A percentile compares a stretch with the other conserved stretches of the same genome.
Evolutionary conservation across 768 basidiomycete species (phyloP).

Genomic region (Tricholoma flavovirens): DNA sequence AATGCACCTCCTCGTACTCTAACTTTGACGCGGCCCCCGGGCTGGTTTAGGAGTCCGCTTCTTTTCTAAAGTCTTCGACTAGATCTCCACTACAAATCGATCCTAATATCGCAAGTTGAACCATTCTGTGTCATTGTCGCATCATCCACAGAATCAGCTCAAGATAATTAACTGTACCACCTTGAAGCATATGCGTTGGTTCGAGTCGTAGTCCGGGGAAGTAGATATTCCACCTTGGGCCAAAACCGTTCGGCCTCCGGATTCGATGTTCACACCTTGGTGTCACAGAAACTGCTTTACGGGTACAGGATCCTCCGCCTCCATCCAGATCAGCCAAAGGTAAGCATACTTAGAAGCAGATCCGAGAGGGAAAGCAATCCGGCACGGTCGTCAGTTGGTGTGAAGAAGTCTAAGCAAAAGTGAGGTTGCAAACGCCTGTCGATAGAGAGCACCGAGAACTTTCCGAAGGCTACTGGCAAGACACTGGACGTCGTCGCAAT

Average conservation of each 20-base stretch:
- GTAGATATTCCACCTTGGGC: background rate
- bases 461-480: background rate
- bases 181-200: background rate
- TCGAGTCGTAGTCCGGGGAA: background rate
- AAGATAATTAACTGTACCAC: too few species aligned
- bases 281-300: too few species aligned
- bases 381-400: background rate
- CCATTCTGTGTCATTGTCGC: too few species aligned
- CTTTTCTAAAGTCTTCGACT: too few species aligned
- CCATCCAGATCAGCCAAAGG: background rate
- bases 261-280: too few species aligned
- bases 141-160: too few species aligned
- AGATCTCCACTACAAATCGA: too few species aligned
- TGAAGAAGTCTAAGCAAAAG: background rate
- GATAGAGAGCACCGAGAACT: background rate
- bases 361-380: background rate
- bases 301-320: background rate
- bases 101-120: too few species aligned
- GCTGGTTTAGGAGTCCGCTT: too few species aligned
- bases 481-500: background rate
- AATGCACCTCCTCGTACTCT: too few species aligned
- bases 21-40: too few species aligned
- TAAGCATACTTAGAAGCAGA: background rate
- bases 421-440: background rate
- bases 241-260: too few species aligned